Evolutionary conservation across 164 flowering plant species (phyloP), one percentile per base, ranked within the genome.

Genomic region (Buxus sempervirens): DNA sequence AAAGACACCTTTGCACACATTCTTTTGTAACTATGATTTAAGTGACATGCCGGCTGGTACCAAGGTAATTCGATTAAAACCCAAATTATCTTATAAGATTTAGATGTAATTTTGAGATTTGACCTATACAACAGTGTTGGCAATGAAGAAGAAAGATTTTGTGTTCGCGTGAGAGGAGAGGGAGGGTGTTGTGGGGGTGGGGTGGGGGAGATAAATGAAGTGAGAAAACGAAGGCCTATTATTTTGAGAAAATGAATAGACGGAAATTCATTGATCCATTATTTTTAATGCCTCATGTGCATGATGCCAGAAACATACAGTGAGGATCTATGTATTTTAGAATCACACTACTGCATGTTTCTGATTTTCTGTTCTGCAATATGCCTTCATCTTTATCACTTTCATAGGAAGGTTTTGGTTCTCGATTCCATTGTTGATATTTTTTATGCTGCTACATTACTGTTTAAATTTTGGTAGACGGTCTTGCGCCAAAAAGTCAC

Each of bases 21-120:
- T 85, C 78, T 82, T 91, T 73, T 93, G 98, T 81, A 88, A 85
- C 71, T 93, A 93, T 74, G 97, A 93, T 79, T 75, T 93, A 77
- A 88, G 85, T 70, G 98, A 93, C 82, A 93, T 93, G 98, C 98
- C 98, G 25, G 84, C 91, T 70, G 97, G 97, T 64, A 91, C 98
- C 48, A 93, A 93, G 83, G 98, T 93, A 71, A 66, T 81, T 68
- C 22, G 20, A 7, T 7, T 32, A 32, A 32, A 32, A 32, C 38
- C 38, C 7, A 7, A 32, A 32, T 32, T 3, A 32, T 32, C 7
- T 32, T 32, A 32, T 32, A 32, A 32, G 7, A 32, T 32, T 32
- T 32, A 32, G 9, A 28, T 22, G 18, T 24, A 55, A 5, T 45
- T n/a, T 41, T 24, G 45, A 23, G 58, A 56, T 41, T 70, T 54